Conservation (phyloP, 1,284 basidiomycete genomes). For the Flammula alnicola region DNA sequence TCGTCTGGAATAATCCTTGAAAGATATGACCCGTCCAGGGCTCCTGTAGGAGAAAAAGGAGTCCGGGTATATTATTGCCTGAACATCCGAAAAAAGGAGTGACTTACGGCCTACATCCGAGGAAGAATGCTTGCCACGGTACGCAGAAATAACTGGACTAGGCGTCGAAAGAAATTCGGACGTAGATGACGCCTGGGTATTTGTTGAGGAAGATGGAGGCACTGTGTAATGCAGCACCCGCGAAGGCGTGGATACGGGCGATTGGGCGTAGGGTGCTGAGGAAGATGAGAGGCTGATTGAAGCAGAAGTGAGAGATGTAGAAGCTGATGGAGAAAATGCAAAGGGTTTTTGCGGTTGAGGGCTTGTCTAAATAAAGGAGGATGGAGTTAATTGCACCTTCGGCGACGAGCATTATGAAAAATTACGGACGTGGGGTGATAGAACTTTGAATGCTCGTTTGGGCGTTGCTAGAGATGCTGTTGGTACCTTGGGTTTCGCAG, state of each 20-base stretch:
- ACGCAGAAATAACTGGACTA: conserved; percentile 45
- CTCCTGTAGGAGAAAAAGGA: conserved; percentile 26
- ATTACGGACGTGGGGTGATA: conserved; percentile 52
- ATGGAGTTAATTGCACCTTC: background rate
- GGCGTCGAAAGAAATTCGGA: conserved; percentile 45
- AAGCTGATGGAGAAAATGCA: conserved; percentile 38
- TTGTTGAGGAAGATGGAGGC: conserved; percentile 40
- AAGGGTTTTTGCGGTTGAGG: conserved; percentile 62
- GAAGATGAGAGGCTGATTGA: conserved; percentile 21
- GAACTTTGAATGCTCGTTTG: conserved; percentile 38
- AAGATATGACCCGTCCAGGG: conserved; percentile 24
- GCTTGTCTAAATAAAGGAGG: conserved; percentile 42
- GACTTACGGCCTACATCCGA: conserved; percentile 41
- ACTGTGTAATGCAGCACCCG: conserved; percentile 45
- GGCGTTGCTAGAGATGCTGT: conserved; percentile 42
- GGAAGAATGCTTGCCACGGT: conserved; percentile 41
- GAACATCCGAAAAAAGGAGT: background rate
- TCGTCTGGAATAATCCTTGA: conserved; percentile 17
- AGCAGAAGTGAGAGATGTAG: conserved; percentile 21
- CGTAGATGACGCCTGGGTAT: conserved; percentile 38
- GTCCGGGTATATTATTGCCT: background rate
- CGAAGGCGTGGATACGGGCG: conserved; percentile 57
- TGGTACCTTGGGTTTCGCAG: conserved; percentile 40
- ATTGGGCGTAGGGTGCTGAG: conserved; percentile 43
- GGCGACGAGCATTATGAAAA: background rate